Evolutionary conservation across 306 rosid genomes (phyloP).

Genomic region (Oxytropis ochrocephala): DNA sequence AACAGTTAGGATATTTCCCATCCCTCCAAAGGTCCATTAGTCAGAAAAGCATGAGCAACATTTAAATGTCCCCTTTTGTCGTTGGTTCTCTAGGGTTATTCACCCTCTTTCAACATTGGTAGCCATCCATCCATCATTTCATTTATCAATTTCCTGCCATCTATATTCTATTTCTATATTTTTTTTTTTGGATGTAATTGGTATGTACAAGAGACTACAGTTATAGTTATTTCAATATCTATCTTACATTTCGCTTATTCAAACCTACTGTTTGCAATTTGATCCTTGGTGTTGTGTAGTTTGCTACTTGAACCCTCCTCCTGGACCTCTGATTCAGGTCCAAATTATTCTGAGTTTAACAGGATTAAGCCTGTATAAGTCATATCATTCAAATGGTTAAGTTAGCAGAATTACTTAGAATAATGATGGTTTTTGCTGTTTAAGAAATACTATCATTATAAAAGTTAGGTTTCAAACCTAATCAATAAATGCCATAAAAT

Average conservation of each 20-base stretch:
- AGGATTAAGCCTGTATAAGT: not conserved
- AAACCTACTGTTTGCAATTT: not conserved
- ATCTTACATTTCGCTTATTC: constrained; percentile 9
- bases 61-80: constrained; percentile 4
- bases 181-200: constrained; percentile 25
- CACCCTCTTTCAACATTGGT: constrained; percentile 10
- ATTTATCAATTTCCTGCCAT: constrained; percentile 19
- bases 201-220: constrained; percentile 23
- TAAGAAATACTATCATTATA: not conserved
- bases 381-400: not conserved
- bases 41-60: not conserved
- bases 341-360: not conserved
- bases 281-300: not conserved
- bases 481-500: not conserved
- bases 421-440: not conserved
- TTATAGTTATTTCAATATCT: constrained; percentile 31
- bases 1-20: constrained; percentile 14
- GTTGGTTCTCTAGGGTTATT: constrained; percentile 6
- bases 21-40: constrained; percentile 15
- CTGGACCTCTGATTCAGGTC: not conserved
- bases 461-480: too few species aligned
- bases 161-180: constrained; percentile 18
- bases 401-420: not conserved
- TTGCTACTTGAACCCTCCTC: not conserved
- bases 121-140: constrained; percentile 17